These are phyloP conservation scores for Colletotrichum zoysiae DNA, from an alignment of 2,329 filamentous ascomycete species.

Conservation along the genomic window DNA sequence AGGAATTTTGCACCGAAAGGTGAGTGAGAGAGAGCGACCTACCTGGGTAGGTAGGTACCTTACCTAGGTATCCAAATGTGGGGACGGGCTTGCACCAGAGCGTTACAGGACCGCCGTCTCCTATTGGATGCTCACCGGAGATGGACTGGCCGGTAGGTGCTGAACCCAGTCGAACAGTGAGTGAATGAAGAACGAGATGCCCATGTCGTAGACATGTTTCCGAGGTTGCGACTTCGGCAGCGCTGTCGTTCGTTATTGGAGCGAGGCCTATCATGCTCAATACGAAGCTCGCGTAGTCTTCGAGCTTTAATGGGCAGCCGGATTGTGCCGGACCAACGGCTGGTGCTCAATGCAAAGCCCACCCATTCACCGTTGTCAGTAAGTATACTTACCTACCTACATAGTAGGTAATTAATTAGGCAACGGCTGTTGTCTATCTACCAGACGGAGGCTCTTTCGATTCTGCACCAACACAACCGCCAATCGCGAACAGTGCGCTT, in stretches of 20 bases:
- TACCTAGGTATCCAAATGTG: constrained; percentile 31
- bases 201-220: neutral
- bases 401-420: no score
- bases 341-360: neutral
- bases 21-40: constrained; percentile 6
- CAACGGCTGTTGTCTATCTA: neutral
- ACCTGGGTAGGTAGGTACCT: no score
- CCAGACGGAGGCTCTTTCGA: neutral
- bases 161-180: neutral
- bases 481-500: neutral
- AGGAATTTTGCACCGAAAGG: constrained; percentile 25
- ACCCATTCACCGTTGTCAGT: neutral
- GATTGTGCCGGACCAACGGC: neutral
- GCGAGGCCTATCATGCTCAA: neutral
- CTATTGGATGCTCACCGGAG: constrained; percentile 15
- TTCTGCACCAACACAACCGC: neutral
- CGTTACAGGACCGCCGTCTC: neutral
- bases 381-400: no score
- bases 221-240: neutral
- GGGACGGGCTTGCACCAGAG: constrained; percentile 29
- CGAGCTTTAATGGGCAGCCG: neutral
- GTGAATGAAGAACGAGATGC: neutral
- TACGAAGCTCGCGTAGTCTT: neutral
- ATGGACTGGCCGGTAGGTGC: neutral
- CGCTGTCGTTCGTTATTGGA: neutral